Evolutionary conservation across 2,329 filamentous ascomycete genomes (phyloP).

Genomic region (Phialemoniopsis sp.): DNA sequence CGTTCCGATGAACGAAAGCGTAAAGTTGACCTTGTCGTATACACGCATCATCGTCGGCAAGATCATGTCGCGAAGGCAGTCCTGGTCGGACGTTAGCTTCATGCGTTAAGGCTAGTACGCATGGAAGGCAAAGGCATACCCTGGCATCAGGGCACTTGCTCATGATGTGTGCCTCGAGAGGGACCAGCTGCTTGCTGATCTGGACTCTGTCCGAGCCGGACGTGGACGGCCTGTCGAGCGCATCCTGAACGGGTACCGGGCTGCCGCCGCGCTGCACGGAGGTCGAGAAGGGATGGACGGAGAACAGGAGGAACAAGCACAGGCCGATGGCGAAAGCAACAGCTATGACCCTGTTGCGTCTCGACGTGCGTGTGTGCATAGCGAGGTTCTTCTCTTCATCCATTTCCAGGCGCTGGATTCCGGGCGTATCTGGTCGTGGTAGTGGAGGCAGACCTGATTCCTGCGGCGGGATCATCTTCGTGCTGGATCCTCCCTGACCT

Average conservation of each 20-base stretch:
- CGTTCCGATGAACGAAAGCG: conserved; percentile 83
- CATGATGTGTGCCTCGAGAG: conserved; percentile 94
- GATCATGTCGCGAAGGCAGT: conserved; percentile 76
- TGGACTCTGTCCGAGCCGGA: background rate
- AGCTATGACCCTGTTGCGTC: conserved; percentile 5
- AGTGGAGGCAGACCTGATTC: background rate
- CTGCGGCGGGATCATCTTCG: no score
- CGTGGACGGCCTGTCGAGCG: background rate
- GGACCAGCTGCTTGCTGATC: conserved; percentile 44
- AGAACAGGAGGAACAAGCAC: conserved; percentile 7
- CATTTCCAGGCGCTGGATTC: conserved; percentile 2
- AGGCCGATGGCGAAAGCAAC: conserved; percentile 5
- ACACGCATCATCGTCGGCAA: conserved; percentile 83
- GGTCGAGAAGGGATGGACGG: conserved; percentile 2
- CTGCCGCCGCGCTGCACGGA: conserved; percentile 1
- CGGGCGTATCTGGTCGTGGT: no score
- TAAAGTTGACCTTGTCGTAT: conserved; percentile 84
- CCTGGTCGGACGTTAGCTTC: conserved; percentile 28
- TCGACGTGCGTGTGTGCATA: conserved; percentile 1
- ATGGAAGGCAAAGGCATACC: conserved; percentile 32
- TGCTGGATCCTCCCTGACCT: no score
- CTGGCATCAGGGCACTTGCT: conserved; percentile 91
- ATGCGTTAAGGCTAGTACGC: no score
- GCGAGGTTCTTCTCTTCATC: conserved; percentile 10
- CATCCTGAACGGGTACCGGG: background rate